phyloP scores from a whole-genome alignment of 495 filamentous ascomycete genomes.

The Penicillium cataractarum region DNA sequence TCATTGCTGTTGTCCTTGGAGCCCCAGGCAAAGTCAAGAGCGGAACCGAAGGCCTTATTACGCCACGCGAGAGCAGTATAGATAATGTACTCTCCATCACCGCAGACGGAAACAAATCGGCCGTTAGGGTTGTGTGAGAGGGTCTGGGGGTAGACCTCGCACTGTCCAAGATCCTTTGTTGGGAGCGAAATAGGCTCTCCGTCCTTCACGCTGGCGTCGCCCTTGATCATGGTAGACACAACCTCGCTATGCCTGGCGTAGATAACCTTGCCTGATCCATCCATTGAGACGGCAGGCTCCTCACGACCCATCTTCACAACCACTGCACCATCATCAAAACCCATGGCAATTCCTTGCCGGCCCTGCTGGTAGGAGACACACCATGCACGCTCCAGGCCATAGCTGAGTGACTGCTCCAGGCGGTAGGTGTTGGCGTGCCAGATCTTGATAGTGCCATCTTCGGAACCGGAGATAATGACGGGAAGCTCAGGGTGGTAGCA shows the following conservation, averaged over 20 bases:
- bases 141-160: slow-evolving; percentile 95
- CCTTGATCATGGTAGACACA: slow-evolving; percentile 92
- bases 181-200: slow-evolving; percentile 81
- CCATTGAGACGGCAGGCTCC: slow-evolving; percentile 97
- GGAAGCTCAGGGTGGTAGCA: slow-evolving; percentile 97
- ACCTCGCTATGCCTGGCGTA: slow-evolving; percentile 96
- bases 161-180: slow-evolving; percentile 91
- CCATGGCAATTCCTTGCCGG: slow-evolving; percentile 90
- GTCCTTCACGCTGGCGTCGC: slow-evolving; percentile 84
- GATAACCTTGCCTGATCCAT: slow-evolving; percentile 89
- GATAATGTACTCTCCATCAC: slow-evolving; percentile 97
- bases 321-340: slow-evolving; percentile 97
- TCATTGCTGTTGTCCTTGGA: slow-evolving; percentile 98
- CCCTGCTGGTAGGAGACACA: slow-evolving; percentile 94
- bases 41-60: slow-evolving; percentile 95
- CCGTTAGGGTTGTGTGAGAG: slow-evolving; percentile 96
- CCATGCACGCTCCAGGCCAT: slow-evolving; percentile 95
- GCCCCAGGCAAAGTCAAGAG: slow-evolving; percentile 96
- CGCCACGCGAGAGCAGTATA: slow-evolving; percentile 97
- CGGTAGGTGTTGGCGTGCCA: slow-evolving; percentile 98
- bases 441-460: slow-evolving; percentile 97
- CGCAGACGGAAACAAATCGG: slow-evolving; percentile 94
- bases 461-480: slow-evolving; percentile 97
- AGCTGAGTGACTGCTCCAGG: slow-evolving; percentile 92
- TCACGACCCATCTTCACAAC: slow-evolving; percentile 97